A percentile compares a stretch with the other conserved stretches of the same genome.
These are phyloP conservation scores for Papilionanthe hybrid DNA, from an alignment of 116 monocot species.

Conservation along the genomic window DNA sequence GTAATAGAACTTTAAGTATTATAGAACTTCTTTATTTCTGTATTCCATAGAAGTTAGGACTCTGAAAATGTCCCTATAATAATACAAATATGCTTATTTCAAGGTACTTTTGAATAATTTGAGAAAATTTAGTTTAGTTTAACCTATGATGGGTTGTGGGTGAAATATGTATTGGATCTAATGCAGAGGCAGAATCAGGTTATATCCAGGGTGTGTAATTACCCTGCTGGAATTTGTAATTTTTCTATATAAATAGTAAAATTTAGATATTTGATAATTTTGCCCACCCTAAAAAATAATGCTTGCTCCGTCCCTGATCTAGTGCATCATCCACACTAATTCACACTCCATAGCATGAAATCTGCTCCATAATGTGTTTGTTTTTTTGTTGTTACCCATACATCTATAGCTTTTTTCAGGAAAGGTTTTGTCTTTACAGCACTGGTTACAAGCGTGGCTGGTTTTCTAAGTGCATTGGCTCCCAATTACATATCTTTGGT, in stretches of 20 bases:
- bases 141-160: background rate
- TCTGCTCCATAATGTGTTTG: background rate
- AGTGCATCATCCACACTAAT: background rate
- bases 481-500: slow-evolving; percentile 65
- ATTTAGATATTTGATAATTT: no score
- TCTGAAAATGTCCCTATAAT: background rate
- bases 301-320: background rate
- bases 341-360: background rate
- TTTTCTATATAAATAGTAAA: no score
- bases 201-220: background rate
- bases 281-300: no score
- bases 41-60: background rate
- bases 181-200: background rate
- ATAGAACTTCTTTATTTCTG: background rate
- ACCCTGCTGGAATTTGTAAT: no score
- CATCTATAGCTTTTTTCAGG: slow-evolving; percentile 35
- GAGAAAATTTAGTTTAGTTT: background rate
- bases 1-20: background rate
- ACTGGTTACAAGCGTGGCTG: slow-evolving; percentile 61
- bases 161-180: background rate
- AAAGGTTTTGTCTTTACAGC: slow-evolving; percentile 90
- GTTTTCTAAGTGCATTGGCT: slow-evolving; percentile 64
- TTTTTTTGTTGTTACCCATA: background rate
- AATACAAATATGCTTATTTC: background rate
- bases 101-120: background rate